Base-by-base conservation (phyloP, 306 rosid genomes). In the Citrullus mucosospermus region DNA sequence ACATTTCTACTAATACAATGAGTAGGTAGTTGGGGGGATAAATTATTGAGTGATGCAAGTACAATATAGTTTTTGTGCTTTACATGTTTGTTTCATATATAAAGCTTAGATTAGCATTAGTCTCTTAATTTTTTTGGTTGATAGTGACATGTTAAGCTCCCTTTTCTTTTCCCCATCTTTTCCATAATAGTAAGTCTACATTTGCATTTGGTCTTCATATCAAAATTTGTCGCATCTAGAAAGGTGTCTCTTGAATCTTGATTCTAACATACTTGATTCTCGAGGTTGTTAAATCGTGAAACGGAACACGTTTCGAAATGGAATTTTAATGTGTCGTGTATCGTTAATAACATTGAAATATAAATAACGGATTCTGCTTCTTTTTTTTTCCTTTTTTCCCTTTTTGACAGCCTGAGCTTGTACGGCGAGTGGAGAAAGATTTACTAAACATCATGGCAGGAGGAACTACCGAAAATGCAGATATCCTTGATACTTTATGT, bases 401-500 rank as follows among this genome's bases (percentile, higher is more conserved):
- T 41, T 54, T 81, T 87, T 85, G 89, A 67, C 92, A 94, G 97
- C 99, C 99, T 46, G 97, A 95, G 90, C 92, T 95, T 73, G 97
- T 95, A 38, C 92, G 92, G 3, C 93, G 93, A 5, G 99, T 92
- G 79, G 96, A 92, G 93, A 91, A 91, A 85, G 97, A 95, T 86
- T 87, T 95, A 58, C 90, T 92, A 82, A 92, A 88, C 69, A 92
- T 95, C 72, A 84, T 89, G 62, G 93, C 96, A 14, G 85, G 97
- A 78, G 91, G 97, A 83, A 84, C 93, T 56, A 86, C 92, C 0
- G 96, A 89, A 63, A 92, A 86, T 85, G 80, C 84, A 32, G 92
- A 94, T 90, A 91, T 90, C 96, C 98, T 93, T 86, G 4, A 38
- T 41, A 60, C 9, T 13, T 20, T 71, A 43, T 12, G 41, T n/a